Base-by-base conservation (phyloP, 306 rosid genomes). In the Acmispon strigosus region DNA sequence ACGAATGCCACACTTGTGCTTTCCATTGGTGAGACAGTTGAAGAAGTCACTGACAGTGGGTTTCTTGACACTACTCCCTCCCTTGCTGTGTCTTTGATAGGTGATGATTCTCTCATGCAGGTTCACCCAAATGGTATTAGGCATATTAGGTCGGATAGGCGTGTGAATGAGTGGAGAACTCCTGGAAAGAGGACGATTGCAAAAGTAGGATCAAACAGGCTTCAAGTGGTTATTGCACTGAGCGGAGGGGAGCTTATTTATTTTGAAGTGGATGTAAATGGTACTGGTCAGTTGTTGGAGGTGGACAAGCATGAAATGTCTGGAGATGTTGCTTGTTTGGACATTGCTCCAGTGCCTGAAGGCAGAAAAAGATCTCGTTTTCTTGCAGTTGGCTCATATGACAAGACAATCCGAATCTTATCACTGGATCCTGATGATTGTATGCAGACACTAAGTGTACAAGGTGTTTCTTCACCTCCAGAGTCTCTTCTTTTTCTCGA, bases 81-180 rank as follows among this genome's bases (percentile, higher is more conserved):
- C 36, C 97, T 94, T 55, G 86, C 99, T 2, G 97, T 94, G 74
- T 94, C 97, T 78, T 89, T 94, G 87, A 89, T 94, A 83, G 99
- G 99, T 15, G 96, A 91, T 50, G 99, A 94, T 86, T 91, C 96
- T 73, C 96, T 94, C 57, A 91, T 94, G 97, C 99, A 94, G 84
- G 99, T 94, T 82, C 99, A 94, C 78, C 99, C 99, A 12, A 94
- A 89, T 86, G 99, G 99, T 61, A 94, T 94, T 61, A 86, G 97
- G 84, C 99, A 91, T 76, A 94, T 94, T n/a, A 94, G 99, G 92
- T 97, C 89, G 88, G 92, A 89, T 79, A 96, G 99, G 24, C 95
- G 97, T 80, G 82, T 91, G 55, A 91, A 89, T 85, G 99, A 94
- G 65, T 94, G 99, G 97, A 89, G 95, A 82, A 89, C 99, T 50